Evolutionary conservation across 2,329 filamentous ascomycete genomes (phyloP), one percentile per base, ranked within the genome.

Genomic region (Sporothrix pseudoabietina): DNA sequence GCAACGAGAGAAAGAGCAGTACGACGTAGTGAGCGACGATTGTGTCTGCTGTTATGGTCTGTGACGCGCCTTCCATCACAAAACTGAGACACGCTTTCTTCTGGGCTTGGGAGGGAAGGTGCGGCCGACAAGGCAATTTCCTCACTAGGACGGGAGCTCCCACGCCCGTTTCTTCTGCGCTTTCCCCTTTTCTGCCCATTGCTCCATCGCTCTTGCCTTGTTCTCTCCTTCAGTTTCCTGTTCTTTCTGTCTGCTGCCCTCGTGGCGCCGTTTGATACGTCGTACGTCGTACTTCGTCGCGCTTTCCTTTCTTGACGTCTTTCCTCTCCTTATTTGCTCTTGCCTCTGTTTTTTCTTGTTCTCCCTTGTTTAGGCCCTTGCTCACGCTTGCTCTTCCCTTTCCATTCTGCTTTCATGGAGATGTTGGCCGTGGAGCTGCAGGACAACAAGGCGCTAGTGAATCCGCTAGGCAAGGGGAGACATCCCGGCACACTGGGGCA

Each of bases 41-140:
- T 4, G 66, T 26, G 49, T 5, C 8, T 71, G 69, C 54, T 70
- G 54, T 61, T 71, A 47, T 71, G 69, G 39, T 71, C 54, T 70
- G 68, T 26, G 68, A 70, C 68, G 68, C 68, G 68, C 47, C 39
- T 35, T 2, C 52, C 22, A 61, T 71, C 69, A 71, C 54, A 35
- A 30, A 71, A 71, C 69, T 65, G 69, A 71, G 69, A 71, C 69
- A 71, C 49, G 32, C 52, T 39, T 54, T 52, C 22, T 47, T 66
- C n/a, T 30, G 66, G 32, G 44, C 26, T 26, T 69, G 30, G 19
- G 49, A 55, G 49, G 66, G 68, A 70, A 57, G 68, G 69, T n/a
- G 55, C 54, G 69, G 69, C 69, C 69, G 44, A 54, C n/a, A 26
- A 61, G 69, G 57, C 70, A 65, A 65, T 72, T 72, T 68, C 49